Base-by-base conservation (phyloP, 495 filamentous ascomycete species). In the Lichenothelia convexa region DNA sequence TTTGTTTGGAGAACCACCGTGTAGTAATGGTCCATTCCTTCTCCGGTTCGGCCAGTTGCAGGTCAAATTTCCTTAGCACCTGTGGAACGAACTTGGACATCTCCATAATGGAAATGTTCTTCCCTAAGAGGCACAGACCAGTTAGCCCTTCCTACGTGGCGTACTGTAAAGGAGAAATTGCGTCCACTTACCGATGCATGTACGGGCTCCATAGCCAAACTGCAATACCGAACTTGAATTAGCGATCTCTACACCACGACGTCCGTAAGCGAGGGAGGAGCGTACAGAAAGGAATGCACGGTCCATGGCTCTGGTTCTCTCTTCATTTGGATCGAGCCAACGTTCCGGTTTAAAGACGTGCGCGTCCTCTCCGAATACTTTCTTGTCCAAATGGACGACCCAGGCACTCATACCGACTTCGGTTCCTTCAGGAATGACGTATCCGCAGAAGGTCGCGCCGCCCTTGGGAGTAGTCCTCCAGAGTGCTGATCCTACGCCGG, bases 351-450 rank as follows among this genome's bases (percentile, higher is more conserved):
- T 37, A 42, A 61, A 71, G 0, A 16, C 18, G 8, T 48, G 40
- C 0, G 57, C 55, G 39, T 68, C 60, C 0, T 43, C 34, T n/a
- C n/a, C n/a, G 34, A 64, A 77, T 0, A 73, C 41, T 0, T 45
- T 27, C 21, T 54, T 43, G 47, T 73, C 60, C 17, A 53, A 54
- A 42, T 71, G 63, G 0, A 54, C 58, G 3, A 69, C 67, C 64
- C 65, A 75, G 1, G 60, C 34, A 39, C 67, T 68, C 15, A 65
- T 58, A 0, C 72, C 73, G 0, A 78, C 64, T 0, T 62, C 51
- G 0, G 59, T 62, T 31, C 60, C 60, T 17, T 34, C 58, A 0
- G 56, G 53, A 30, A 68, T 60, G 37, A 50, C 57, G 4, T 41
- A 42, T 0, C 56, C 59, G 20, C 38, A 42, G 7, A 67, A 49